Conservation (phyloP, 139 green algal species). For the Chlorella sp. region DNA sequence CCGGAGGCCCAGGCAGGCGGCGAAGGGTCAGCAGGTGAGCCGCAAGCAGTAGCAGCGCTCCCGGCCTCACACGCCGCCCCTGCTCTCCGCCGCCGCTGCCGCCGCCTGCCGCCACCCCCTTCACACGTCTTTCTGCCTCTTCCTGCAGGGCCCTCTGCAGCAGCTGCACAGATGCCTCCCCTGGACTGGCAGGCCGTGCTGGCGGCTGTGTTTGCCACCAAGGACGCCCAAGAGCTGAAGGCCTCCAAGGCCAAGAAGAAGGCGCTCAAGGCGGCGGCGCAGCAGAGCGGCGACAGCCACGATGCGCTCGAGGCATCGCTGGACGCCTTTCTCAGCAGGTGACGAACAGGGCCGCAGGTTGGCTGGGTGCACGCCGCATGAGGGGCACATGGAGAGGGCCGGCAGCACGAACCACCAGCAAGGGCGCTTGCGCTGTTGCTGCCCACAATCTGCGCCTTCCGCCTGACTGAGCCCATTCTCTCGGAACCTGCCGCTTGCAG, state of each 20-base stretch:
- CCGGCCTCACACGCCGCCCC: too few relatives aligned
- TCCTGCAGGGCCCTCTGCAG: too few relatives aligned
- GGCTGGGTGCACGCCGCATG: neutral
- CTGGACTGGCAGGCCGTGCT: slow-evolving; percentile 11
- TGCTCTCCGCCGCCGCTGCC: too few relatives aligned
- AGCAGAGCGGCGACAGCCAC: neutral
- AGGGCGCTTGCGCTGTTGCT: neutral
- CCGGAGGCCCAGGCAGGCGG: too few relatives aligned
- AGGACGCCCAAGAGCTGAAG: neutral
- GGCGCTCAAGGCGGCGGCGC: slow-evolving; percentile 7
- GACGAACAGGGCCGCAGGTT: neutral
- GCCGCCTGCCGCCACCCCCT: too few relatives aligned
- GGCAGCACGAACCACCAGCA: neutral
- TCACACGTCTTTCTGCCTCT: too few relatives aligned
- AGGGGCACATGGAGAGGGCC: neutral
- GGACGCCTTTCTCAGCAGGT: slow-evolving; percentile 18
- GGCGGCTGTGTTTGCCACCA: neutral
- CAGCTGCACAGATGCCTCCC: too few relatives aligned
- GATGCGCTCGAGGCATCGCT: neutral
- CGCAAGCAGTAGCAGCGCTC: too few relatives aligned
- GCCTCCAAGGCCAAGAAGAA: slow-evolving; percentile 28
- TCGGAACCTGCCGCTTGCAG: neutral
- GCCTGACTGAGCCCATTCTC: too few relatives aligned
- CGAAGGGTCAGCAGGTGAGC: too few relatives aligned
- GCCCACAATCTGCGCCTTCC: neutral